phyloP scores from a whole-genome alignment of 176 grass and related monocot species.

The Neostapfia colusana region DNA sequence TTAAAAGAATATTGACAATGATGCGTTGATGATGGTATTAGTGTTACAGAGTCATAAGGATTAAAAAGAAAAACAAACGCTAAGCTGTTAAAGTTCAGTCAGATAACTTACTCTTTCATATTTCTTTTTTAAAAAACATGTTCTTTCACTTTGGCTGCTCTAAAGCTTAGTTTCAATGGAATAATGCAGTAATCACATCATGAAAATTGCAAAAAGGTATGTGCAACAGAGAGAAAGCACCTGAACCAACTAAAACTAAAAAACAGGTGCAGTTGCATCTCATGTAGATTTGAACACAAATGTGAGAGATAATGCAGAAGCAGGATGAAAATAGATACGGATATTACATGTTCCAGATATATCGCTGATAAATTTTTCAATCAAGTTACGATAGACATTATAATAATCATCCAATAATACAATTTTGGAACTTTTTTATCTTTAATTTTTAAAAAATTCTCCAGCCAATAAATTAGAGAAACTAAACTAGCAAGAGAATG shows the following conservation, averaged over 20 bases:
- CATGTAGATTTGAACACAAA: not conserved
- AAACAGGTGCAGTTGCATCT: not conserved
- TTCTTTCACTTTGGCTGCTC: not conserved
- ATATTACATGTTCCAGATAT: not conserved
- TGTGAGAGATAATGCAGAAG: not conserved
- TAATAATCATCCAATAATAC: not conserved
- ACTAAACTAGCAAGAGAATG: not conserved
- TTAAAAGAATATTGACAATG: not conserved
- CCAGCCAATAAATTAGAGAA: not conserved
- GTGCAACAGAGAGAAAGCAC: not conserved
- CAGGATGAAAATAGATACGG: not conserved
- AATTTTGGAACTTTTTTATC: slow-evolving; percentile 1
- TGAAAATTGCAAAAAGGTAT: not conserved
- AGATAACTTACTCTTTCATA: not conserved
- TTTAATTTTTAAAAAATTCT: not conserved
- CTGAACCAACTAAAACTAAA: slow-evolving; percentile 2
- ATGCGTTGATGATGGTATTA: not conserved
- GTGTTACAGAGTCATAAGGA: not conserved
- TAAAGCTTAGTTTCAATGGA: slow-evolving; percentile 13
- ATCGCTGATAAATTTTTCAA: slow-evolving; percentile 1
- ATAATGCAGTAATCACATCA: not conserved
- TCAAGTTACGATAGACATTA: not conserved
- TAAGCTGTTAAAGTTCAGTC: not conserved
- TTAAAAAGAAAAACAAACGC: not conserved
- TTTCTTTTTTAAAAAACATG: too few species aligned